Base-by-base conservation (phyloP, 768 basidiomycete genomes). In the Lactifluus hygrophoroides region DNA sequence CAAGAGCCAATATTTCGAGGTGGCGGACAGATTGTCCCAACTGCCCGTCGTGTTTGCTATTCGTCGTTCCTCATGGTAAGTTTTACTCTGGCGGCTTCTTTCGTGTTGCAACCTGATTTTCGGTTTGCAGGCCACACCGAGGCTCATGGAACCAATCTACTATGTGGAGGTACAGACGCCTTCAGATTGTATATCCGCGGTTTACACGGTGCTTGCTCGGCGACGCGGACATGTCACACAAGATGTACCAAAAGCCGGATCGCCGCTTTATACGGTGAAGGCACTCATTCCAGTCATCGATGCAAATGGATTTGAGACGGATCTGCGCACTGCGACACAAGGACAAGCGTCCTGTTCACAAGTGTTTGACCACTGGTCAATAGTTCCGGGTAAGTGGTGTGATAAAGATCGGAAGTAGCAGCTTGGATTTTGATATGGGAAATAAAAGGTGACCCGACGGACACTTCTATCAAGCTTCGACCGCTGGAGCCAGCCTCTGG, bases 91-190 rank as follows among this genome's bases (percentile, higher is more conserved):
- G 21, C 14, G n/a, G 16, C 17, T 5, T 13, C 2, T 47, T 51
- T 47, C 19, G 28, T 30, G 34, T 7, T n/a, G 11, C 21, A 28
- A 35, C 7, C 30, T 49, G 16, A 47, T 16, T 55, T 13, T 43
- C 19, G 30, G 60, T 47, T 50, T 57, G 51, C 51, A 95, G 94
- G 94, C 95, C 16, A 90, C 94, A 3, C 95, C 95, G 4, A 83
- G 94, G 58, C 73, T 96, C 58, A 93, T 95, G 85, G 95, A 99
- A 71, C 96, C 96, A 3, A 86, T 98, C 61, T 98, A 95, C 78
- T 97, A 92, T 69, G 95, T 98, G 54, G 96, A 99, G 72, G 94
- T 99, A n/a, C 95, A 98, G 72, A 91, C 95, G 7, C 96, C 96
- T 8, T 93, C 94, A 17, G 96, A 99, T 70, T 97, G 96, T 69